These are phyloP conservation scores for Onygenales sp. DNA, from an alignment of 2,329 filamentous ascomycete species.

Conservation along the genomic window DNA sequence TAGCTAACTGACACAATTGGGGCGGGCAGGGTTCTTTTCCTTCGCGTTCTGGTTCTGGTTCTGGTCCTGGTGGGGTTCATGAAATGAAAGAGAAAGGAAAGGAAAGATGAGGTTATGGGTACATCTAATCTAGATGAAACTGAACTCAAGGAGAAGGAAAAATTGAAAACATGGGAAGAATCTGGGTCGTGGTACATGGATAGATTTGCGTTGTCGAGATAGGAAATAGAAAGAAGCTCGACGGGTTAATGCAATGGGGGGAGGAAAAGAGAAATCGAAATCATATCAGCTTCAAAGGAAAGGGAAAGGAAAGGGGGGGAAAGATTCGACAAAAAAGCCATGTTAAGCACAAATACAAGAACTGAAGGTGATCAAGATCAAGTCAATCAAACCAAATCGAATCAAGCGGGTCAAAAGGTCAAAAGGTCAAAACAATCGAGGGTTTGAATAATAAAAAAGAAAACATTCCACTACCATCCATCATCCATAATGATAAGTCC, in stretches of 20 bases:
- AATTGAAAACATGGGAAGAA: neutral
- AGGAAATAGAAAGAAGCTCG: neutral
- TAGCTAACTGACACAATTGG: too few species aligned
- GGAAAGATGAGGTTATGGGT: conserved; percentile 18
- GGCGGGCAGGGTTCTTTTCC: neutral
- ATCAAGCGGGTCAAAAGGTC: too few species aligned
- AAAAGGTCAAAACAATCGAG: neutral
- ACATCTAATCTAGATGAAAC: conserved; percentile 25
- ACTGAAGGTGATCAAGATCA: neutral
- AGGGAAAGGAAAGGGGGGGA: neutral
- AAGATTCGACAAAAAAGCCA: conserved; percentile 8
- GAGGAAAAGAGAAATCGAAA: neutral
- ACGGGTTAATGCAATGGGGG: conserved; percentile 2
- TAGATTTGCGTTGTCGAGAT: neutral
- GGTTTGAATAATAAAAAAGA: too few species aligned
- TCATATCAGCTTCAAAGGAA: neutral
- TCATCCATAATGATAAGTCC: too few species aligned
- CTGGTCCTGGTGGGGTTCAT: neutral
- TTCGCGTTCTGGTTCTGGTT: too few species aligned
- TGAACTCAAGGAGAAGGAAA: conserved; percentile 10
- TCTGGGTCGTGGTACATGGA: neutral
- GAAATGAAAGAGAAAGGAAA: conserved; percentile 2
- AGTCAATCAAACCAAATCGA: neutral
- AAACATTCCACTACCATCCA: too few species aligned
- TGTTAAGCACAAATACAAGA: conserved; percentile 5